Evolutionary conservation across 495 filamentous ascomycete genomes (phyloP).

Genomic region (Daldinia concentrica): DNA sequence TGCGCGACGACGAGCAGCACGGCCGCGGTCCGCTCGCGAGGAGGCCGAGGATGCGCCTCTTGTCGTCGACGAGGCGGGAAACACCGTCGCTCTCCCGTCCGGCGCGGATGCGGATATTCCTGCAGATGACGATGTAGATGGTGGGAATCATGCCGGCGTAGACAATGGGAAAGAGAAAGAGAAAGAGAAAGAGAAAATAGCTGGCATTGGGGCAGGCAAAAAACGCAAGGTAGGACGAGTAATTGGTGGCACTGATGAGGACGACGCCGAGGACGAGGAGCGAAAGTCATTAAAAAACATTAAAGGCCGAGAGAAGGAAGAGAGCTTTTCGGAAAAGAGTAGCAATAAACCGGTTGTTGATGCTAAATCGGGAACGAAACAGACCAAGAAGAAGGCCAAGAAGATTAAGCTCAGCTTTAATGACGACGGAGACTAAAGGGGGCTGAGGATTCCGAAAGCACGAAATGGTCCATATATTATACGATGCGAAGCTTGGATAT

Average conservation of each 20-base stretch:
- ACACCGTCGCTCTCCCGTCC: conserved; percentile 45
- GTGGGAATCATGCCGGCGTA: neutral
- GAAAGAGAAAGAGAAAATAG: conserved; percentile 45
- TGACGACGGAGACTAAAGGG: conserved; percentile 54
- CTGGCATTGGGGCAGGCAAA: conserved; percentile 54
- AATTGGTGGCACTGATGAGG: conserved; percentile 50
- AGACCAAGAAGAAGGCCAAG: conserved; percentile 57
- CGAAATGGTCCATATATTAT: neutral
- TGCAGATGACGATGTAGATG: conserved; percentile 9
- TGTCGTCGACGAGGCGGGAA: conserved; percentile 57
- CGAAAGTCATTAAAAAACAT: neutral
- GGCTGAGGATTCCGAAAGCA: neutral
- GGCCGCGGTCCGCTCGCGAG: conserved; percentile 53
- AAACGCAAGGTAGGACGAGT: conserved; percentile 62
- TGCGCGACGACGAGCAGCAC: conserved; percentile 49
- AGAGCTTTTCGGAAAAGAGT: conserved; percentile 5
- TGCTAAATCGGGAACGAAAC: conserved; percentile 23
- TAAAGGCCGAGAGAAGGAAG: conserved; percentile 6
- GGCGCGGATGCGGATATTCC: conserved; percentile 35
- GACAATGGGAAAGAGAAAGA: conserved; percentile 24
- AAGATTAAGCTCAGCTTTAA: conserved; percentile 69
- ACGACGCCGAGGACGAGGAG: conserved; percentile 26
- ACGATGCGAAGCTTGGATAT: neutral
- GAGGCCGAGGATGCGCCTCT: conserved; percentile 61
- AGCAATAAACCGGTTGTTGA: conserved; percentile 13